phyloP scores from a whole-genome alignment of 2,329 filamentous ascomycete species.

The Xylariaceae sp. region DNA sequence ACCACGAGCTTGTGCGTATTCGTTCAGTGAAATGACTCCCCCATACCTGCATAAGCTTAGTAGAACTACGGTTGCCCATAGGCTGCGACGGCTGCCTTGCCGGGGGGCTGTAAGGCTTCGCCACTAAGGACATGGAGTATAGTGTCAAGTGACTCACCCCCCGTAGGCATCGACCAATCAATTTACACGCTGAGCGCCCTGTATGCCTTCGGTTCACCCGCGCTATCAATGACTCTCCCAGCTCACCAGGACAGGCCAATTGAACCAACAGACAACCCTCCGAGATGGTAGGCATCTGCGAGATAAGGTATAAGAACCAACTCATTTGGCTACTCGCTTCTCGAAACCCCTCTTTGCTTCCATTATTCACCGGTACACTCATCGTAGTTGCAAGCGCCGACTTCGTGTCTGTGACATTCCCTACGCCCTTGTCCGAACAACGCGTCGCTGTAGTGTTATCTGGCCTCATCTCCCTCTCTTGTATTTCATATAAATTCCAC shows the following conservation, averaged over 20 bases:
- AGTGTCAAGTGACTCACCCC: slow-evolving; percentile 24
- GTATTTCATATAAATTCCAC: neutral
- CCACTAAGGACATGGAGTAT: slow-evolving; percentile 7
- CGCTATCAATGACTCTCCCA: slow-evolving; percentile 9
- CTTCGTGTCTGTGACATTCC: neutral
- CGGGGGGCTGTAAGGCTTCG: slow-evolving; percentile 3
- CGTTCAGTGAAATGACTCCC: too few relatives aligned
- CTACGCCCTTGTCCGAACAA: neutral
- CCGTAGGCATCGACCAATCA: slow-evolving; percentile 21
- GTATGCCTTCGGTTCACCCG: slow-evolving; percentile 17
- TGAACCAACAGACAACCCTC: neutral
- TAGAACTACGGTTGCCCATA: neutral
- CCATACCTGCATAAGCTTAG: neutral
- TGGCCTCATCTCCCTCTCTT: neutral
- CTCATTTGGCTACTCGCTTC: neutral
- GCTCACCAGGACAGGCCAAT: slow-evolving; percentile 3
- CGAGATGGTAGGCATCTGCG: neutral
- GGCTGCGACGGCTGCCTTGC: slow-evolving; percentile 22
- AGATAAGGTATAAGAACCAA: neutral
- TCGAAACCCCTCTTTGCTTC: neutral
- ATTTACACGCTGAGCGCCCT: slow-evolving; percentile 20
- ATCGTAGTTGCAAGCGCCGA: neutral
- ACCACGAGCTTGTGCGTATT: too few relatives aligned
- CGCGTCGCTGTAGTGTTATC: neutral
- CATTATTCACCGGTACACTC: slow-evolving; percentile 15